Conservation (phyloP, 495 filamentous ascomycete species). For the Neurospora sp. region DNA sequence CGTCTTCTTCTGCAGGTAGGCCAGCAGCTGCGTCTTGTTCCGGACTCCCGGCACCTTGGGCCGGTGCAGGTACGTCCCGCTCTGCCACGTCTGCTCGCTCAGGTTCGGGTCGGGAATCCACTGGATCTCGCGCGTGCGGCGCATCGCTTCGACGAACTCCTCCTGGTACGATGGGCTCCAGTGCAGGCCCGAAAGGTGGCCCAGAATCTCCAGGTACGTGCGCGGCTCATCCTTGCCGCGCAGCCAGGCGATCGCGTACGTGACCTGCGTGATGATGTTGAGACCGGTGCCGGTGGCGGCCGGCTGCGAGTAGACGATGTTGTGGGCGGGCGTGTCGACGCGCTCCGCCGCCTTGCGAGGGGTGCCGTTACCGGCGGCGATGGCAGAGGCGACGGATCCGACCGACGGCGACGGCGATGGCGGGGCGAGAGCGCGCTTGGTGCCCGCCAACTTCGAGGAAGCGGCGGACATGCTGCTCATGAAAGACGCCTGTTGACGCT, state of each 20-base stretch:
- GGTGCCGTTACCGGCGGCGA: slow-evolving; percentile 12
- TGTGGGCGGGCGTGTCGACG: slow-evolving; percentile 27
- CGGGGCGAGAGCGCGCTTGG: slow-evolving; percentile 32
- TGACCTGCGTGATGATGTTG: slow-evolving; percentile 73
- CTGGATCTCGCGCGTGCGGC: slow-evolving; percentile 56
- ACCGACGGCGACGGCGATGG: slow-evolving; percentile 31
- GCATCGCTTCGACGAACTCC: slow-evolving; percentile 36
- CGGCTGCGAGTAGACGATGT: slow-evolving; percentile 67
- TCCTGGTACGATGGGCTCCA: slow-evolving; percentile 30
- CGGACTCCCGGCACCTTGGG: slow-evolving; percentile 71
- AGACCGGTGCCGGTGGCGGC: slow-evolving; percentile 64
- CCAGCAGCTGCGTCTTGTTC: slow-evolving; percentile 60
- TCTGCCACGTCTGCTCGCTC: slow-evolving; percentile 42
- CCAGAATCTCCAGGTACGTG: slow-evolving; percentile 60
- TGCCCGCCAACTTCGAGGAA: slow-evolving; percentile 34
- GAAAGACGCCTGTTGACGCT: slow-evolving; percentile 39
- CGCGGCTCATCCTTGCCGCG: slow-evolving; percentile 64
- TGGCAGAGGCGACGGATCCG: slow-evolving; percentile 37
- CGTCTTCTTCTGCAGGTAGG: slow-evolving; percentile 65
- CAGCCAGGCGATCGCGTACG: slow-evolving; percentile 74
- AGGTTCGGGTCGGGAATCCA: slow-evolving; percentile 50
- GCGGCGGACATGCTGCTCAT: slow-evolving; percentile 36
- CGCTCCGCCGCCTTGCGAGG: slow-evolving; percentile 11
- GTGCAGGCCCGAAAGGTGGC: slow-evolving; percentile 61
- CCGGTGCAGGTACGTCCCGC: slow-evolving; percentile 64